Evolutionary conservation across 2,329 filamentous ascomycete species (phyloP).

Genomic region (Sarocladium kiliense): DNA sequence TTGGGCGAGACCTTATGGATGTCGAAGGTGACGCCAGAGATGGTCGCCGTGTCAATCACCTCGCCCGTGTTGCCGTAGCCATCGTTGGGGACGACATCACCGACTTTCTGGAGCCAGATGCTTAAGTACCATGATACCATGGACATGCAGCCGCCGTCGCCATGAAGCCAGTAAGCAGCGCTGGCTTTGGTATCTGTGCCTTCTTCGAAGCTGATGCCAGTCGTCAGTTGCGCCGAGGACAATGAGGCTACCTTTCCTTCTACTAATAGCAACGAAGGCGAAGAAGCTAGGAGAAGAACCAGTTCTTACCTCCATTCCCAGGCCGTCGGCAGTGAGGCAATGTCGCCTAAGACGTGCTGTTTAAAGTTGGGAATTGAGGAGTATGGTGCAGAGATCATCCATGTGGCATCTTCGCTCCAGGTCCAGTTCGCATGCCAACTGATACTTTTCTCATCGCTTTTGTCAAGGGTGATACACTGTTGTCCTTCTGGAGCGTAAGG

Average conservation of each 20-base stretch:
- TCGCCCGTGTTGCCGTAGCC: neutral
- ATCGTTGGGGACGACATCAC: neutral
- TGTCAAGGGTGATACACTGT: neutral
- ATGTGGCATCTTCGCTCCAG: neutral
- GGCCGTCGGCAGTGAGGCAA: neutral
- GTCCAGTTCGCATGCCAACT: neutral
- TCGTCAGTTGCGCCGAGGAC: too few relatives aligned
- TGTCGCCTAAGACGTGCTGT: neutral
- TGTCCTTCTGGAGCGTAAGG: neutral
- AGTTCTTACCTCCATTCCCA: conserved; percentile 1
- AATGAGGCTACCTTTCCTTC: too few relatives aligned
- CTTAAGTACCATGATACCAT: neutral
- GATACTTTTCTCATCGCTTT: neutral
- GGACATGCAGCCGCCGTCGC: neutral
- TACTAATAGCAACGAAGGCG: neutral
- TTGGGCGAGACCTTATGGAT: neutral
- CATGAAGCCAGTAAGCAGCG: neutral
- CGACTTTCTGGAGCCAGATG: neutral
- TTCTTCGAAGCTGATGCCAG: neutral
- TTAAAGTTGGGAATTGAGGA: neutral
- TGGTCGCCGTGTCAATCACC: neutral
- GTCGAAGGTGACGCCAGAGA: neutral
- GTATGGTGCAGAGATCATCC: neutral
- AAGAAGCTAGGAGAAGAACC: neutral
- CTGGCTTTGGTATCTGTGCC: neutral